Base-by-base conservation (phyloP, 352 stramenopile species). In the Globisporangium cystogenes region DNA sequence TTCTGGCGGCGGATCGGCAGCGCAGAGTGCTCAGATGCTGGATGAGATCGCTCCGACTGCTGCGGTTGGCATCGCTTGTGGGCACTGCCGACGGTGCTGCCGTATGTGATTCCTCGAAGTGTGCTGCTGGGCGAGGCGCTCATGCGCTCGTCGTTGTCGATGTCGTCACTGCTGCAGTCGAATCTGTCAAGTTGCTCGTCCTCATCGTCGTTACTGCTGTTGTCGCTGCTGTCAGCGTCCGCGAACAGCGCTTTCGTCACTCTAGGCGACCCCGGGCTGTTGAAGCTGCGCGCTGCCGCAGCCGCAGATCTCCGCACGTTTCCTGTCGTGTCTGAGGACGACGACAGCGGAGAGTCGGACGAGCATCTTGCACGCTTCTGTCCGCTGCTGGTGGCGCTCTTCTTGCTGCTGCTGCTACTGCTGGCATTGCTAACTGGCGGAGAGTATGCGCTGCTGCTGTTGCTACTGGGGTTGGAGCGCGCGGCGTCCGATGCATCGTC, bases 211-310 rank as follows among this genome's bases (percentile, higher is more conserved):
- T 72, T 59, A 21, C 65, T 67, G 44, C 64, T 75, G 50, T 55
- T 26, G 15, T 53, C 44, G 10, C 54, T 57, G 26, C 55, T 80
- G 37, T 64, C 53, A 27, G 65, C 70, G 23, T 55, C 57, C 23
- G 24, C 36, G 26, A 53, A 60, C 40, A 83, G 24, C 26, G 55
- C 59, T 53, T 80, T 81, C 27, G 60, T 53, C 14, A 83, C 60
- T 31, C 54, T 55, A 29, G 56, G 57, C 16, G 65, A 62, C 1
- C 10, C 15, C 4, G 55, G 48, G 29, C 46, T 36, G 18, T 33
- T 41, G 24, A 23, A 37, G 5, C 18, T 31, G 12, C 31, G 37
- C 3, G 27, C 23, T 49, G 16, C 33, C 15, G 50, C 23, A 45
- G 47, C 33, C 45, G 31, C 24, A 29, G 29, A 29, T 51, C 49